phyloP scores from a whole-genome alignment of 2,329 filamentous ascomycete genomes.

The Catunica adiposa region DNA sequence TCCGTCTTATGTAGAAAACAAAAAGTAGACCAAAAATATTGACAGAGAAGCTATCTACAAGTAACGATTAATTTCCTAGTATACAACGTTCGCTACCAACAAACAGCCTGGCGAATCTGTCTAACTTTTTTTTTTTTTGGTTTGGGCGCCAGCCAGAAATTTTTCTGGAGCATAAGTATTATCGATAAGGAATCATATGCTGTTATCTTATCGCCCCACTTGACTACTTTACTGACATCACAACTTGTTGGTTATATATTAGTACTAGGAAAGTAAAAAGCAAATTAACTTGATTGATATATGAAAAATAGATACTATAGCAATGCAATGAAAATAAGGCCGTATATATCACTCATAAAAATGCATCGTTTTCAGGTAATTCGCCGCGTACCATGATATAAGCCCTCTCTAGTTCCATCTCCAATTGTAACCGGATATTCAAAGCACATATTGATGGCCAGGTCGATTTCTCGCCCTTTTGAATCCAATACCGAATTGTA shows the following conservation, averaged over 20 bases:
- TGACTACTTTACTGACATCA: too few species aligned
- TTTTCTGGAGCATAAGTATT: slow-evolving; percentile 11
- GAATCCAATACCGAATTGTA: slow-evolving; percentile 69
- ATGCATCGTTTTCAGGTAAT: slow-evolving; percentile 14
- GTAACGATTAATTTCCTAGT: neutral
- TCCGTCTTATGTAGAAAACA: neutral
- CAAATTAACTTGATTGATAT: too few species aligned
- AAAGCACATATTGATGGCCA: slow-evolving; percentile 80
- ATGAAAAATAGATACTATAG: too few species aligned
- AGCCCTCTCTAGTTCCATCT: slow-evolving; percentile 71
- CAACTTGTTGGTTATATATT: too few species aligned
- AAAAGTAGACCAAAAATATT: neutral
- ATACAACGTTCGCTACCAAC: neutral
- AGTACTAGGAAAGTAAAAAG: too few species aligned
- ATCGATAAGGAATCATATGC: slow-evolving; percentile 9
- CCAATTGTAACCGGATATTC: slow-evolving; percentile 66
- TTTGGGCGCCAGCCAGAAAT: slow-evolving; percentile 7
- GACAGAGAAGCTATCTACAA: neutral
- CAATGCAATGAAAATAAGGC: neutral
- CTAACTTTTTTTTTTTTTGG: slow-evolving; percentile 1
- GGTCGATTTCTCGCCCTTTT: slow-evolving; percentile 68
- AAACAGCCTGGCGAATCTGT: neutral
- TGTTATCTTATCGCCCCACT: slow-evolving; percentile 13
- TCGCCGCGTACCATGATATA: slow-evolving; percentile 60
- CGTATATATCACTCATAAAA: slow-evolving; percentile 3